phyloP scores from a whole-genome alignment of 2,329 filamentous ascomycete species.

The Beauveria scarabaeidicola region DNA sequence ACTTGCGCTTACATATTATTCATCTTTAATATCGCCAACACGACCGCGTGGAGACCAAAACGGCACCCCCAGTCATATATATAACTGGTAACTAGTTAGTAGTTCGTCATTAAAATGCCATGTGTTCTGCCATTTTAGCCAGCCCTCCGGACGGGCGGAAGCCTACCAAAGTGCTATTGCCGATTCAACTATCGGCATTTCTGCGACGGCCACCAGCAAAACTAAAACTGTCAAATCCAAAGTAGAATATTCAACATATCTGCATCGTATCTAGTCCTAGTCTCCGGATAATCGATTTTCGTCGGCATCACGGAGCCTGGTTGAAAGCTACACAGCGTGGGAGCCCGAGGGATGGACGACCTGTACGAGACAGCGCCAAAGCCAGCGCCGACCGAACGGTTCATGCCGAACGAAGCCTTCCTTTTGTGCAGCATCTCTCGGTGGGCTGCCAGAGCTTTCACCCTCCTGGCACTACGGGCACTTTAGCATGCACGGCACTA shows the following conservation, averaged over 20 bases:
- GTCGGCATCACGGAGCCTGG: background rate
- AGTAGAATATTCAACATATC: background rate
- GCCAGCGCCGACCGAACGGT: background rate
- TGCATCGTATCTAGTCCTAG: no score
- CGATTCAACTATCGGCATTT: background rate
- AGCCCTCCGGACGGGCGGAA: slow-evolving; percentile 7
- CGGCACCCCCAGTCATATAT: background rate
- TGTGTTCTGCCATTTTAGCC: background rate
- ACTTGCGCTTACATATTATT: background rate
- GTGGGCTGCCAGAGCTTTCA: background rate
- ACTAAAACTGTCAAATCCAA: background rate
- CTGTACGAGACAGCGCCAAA: background rate
- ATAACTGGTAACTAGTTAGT: background rate
- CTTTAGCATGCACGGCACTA: background rate
- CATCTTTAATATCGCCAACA: background rate
- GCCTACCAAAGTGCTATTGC: background rate
- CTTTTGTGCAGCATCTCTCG: background rate
- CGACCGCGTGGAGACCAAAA: background rate
- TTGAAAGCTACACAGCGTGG: background rate
- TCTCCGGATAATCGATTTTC: no score
- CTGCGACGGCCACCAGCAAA: background rate
- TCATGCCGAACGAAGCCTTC: background rate
- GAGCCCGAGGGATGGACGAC: background rate
- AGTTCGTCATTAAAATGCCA: background rate
- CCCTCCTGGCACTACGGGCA: background rate